Base-by-base conservation (phyloP, 2,329 filamentous ascomycete genomes). In the Penicillium sp. region DNA sequence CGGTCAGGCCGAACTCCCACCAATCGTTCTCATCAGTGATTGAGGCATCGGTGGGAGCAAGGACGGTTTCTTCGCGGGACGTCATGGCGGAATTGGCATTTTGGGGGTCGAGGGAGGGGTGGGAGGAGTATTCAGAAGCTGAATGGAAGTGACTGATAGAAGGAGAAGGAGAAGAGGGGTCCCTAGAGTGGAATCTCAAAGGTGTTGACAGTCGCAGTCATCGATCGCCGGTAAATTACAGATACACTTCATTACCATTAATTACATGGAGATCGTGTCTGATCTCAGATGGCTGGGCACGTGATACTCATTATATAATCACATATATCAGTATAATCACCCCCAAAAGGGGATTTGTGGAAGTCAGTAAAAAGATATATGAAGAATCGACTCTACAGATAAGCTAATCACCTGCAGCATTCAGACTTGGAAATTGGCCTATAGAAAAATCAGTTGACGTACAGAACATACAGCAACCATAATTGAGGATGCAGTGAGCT, bases 1-100 rank as follows among this genome's bases (percentile, higher is more conserved):
- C 79, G 55, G 71, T 79, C 55, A 88, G 72, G 24, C 75, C 71
- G 69, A 86, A 86, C 57, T 84, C 81, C 48, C 83, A 79, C 82
- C 84, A 87, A 61, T 86, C 79, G 68, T 84, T 77, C 64, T 79
- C 76, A 66, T 79, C 76, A 32, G 68, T 65, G 54, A 78, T 66
- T 58, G 75, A 72, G 57, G 75, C 71, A 66, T 78, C 71, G 65
- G 72, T 72, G 63, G 71, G 64, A 67, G 70, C 71, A 50, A 79
- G 73, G 60, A 79, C 73, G 63, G 68, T 75, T 68, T 78, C 74
- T 67, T 76, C 74, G 65, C 76, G 75, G 63, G 71, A 72, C 43
- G 72, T 75, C 72, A 77, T 77, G 66, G 70, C 70, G 67, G 59
- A 55, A 61, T 64, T 58, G 65, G 64, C 73, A 75, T 75, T 62